Base-by-base conservation (phyloP, 352 stramenopile genomes). In the Pythium folliculosum region DNA sequence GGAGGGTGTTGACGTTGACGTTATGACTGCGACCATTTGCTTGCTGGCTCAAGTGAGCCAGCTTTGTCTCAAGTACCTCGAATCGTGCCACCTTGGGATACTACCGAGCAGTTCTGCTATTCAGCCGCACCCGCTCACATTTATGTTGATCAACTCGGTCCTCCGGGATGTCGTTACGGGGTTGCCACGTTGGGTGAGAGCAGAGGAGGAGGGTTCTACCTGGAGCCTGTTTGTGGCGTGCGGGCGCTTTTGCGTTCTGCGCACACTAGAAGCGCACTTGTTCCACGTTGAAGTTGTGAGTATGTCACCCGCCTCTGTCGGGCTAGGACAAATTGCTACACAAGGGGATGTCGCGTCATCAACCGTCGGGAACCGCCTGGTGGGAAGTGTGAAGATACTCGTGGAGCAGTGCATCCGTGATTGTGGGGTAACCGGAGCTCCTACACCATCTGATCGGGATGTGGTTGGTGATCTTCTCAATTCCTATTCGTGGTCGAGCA, bases 141-240 rank as follows among this genome's bases (percentile, higher is more conserved):
- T 97, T 62, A 92, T 97, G 76, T 70, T 97, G 12, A 73, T 97
- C 58, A 93, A 95, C 60, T 94, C 88, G 17, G 71, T 96, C 58
- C 66, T 96, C 45, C 72, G 63, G 12, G 80, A 92, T 70, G 51
- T 95, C 30, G 67, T 53, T 25, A 53, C 50, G 27, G 23, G 63
- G 54, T 60, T 71, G 53, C 45, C 71, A 56, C 45, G 66, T 49
- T 91, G 70, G 61, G 25, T 21, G 30, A 48, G 61, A 19, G 54
- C 13, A 8, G 47, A 66, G 16, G 35, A 67, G 19, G 52, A 69
- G 16, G 49, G 22, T n/a, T 65, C 70, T 19, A 21, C 38, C 37
- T 80, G 85, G 87, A 75, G 65, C 44, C 72, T 95, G 23, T 91
- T 94, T 32, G 69, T 70, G 2, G 80, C 77, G 9, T 92, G 81